Evolutionary conservation across 2,329 filamentous ascomycete species (phyloP).

Genomic region (Diaporthe helianthi): DNA sequence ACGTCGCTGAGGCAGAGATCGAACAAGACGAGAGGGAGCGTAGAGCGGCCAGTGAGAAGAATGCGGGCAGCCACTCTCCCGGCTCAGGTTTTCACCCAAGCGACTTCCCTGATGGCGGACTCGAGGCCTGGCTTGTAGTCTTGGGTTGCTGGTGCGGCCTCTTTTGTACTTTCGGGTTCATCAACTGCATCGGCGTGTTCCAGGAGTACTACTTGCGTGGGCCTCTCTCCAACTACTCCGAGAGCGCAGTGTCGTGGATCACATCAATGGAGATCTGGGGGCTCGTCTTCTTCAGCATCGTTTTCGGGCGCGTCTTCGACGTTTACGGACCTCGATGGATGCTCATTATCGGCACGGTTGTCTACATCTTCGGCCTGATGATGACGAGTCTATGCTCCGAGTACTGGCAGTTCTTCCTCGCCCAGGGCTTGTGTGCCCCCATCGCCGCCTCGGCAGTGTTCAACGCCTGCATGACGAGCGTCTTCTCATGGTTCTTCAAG

Average conservation of each 20-base stretch:
- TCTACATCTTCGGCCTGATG: slow-evolving; percentile 66
- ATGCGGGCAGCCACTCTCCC: slow-evolving; percentile 34
- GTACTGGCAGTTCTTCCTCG: slow-evolving; percentile 51
- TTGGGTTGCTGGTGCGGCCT: slow-evolving; percentile 45
- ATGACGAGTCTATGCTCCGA: slow-evolving; percentile 58
- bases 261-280: slow-evolving; percentile 57
- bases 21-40: slow-evolving; percentile 40
- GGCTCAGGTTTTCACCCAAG: slow-evolving; percentile 45
- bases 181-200: slow-evolving; percentile 60
- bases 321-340: slow-evolving; percentile 64
- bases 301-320: slow-evolving; percentile 57
- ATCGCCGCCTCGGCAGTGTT: slow-evolving; percentile 47
- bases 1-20: slow-evolving; percentile 43
- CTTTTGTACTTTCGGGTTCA: slow-evolving; percentile 49
- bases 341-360: slow-evolving; percentile 56
- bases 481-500: slow-evolving; percentile 56
- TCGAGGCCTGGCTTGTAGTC: slow-evolving; percentile 58
- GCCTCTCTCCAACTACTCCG: slow-evolving; percentile 53
- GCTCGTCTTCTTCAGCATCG: slow-evolving; percentile 54
- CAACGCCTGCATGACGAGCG: slow-evolving; percentile 44
- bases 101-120: slow-evolving; percentile 60
- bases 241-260: slow-evolving; percentile 64
- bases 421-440: slow-evolving; percentile 45
- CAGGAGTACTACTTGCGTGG: slow-evolving; percentile 61
- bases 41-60: slow-evolving; percentile 31